Base-by-base conservation (phyloP, 106 monocot genomes). In the Xerophyta viscosa region DNA sequence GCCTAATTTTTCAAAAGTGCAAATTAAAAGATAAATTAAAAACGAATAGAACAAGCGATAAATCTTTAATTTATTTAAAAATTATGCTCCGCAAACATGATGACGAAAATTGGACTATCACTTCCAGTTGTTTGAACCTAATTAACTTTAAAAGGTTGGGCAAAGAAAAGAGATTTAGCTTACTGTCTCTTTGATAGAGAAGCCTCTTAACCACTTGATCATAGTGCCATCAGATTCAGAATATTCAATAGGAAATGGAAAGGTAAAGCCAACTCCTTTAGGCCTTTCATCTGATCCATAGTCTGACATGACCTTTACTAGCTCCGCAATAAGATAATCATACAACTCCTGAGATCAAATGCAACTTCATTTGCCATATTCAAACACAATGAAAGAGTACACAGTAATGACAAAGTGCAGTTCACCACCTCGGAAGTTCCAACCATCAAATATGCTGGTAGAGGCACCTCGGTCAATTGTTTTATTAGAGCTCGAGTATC, bases 381-480 rank as follows among this genome's bases (percentile, higher is more conserved):
- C 46, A 24, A 13, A 20, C 37, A 22, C 12, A 50, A 18, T 4
- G 17, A 39, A 41, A 31, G 21, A 3, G 22, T 11, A 25, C 27
- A 47, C 21, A 22, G 15, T 44, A 24, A 44, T 0, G 4, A 15
- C 24, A 55, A 20, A 28, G 23, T 10, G 10, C 12, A 28, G 29
- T 15, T 28, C 42, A 36, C 60, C 42, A 61, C 69, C 69, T 69
- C 31, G 1, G 69, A 69, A 31, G 51, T 61, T 13, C 52, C 69
- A 54, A 69, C 69, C 69, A 69, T 69, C 46, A 69, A 54, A 52
- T 69, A 30, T 30, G 27, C 25, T 12, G 69, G 69, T 43, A 76
- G 48, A 15, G 75, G 63, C 3, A 76, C 53, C 37, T 69, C 75
- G 41, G 58, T 37, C 30, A 64, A 24, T 46, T 63, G 47, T 46